Evolutionary conservation across 1,139 yeast genomes (phyloP).

Genomic region (Nadsonia starkeyi-henricii): DNA sequence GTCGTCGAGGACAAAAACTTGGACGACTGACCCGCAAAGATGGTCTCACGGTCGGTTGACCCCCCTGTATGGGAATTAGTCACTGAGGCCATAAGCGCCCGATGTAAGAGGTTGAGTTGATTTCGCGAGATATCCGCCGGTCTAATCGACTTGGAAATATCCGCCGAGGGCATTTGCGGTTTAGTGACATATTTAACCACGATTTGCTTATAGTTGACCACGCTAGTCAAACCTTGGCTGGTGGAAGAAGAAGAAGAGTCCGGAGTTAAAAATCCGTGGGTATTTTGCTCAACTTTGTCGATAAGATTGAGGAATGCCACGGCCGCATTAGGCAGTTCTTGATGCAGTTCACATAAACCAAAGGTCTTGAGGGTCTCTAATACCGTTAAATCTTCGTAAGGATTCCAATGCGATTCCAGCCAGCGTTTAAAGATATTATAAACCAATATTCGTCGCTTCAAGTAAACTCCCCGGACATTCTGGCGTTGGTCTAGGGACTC

Average conservation of each 20-base stretch:
- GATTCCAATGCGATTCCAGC: conserved; percentile 83
- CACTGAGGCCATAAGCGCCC: background rate
- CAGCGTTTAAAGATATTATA: conserved; percentile 61
- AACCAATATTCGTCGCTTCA: conserved; percentile 53
- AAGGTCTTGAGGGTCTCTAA: background rate
- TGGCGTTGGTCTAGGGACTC: conserved; percentile 8
- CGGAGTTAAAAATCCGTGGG: background rate
- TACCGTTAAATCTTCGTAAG: background rate
- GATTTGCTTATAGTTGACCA: background rate
- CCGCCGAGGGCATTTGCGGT: background rate
- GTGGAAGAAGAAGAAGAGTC: too few species aligned
- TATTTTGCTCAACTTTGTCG: background rate
- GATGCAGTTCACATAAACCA: background rate
- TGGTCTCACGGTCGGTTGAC: too few species aligned
- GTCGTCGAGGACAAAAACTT: too few species aligned
- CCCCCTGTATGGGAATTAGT: background rate
- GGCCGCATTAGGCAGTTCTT: background rate
- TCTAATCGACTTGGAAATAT: background rate
- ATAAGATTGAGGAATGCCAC: background rate
- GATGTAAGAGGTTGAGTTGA: background rate
- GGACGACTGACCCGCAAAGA: too few species aligned
- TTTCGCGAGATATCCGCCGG: background rate
- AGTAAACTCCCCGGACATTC: conserved; percentile 24
- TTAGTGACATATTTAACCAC: background rate
- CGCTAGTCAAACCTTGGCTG: background rate